These are phyloP conservation scores for Verruconis gallopava DNA, from an alignment of 2,329 filamentous ascomycete species.

Conservation along the genomic window DNA sequence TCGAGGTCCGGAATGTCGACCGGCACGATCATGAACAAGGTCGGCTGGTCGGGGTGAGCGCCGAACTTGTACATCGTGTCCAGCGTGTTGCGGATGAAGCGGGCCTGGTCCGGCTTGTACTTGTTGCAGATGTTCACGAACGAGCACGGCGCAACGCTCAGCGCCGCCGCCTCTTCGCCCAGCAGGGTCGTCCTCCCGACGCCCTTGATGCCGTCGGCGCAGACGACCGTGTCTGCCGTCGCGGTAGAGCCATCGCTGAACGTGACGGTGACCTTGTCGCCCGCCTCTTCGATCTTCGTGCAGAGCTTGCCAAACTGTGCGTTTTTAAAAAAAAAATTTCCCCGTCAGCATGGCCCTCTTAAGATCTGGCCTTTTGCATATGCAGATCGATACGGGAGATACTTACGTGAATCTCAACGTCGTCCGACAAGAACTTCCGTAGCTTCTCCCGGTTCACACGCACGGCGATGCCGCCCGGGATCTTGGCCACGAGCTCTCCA, in stretches of 20 bases:
- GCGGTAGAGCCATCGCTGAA: not conserved
- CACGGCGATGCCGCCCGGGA: constrained; percentile 2
- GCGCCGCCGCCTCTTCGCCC: not conserved
- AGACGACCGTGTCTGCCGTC: constrained; percentile 1
- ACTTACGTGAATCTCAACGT: constrained; percentile 2
- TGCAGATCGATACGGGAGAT: no score
- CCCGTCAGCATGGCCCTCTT: no score
- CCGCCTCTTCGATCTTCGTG: not conserved
- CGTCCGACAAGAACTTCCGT: not conserved
- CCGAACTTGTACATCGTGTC: constrained; percentile 2
- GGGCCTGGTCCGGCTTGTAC: constrained; percentile 5
- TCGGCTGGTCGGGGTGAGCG: constrained; percentile 4
- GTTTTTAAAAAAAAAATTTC: no score
- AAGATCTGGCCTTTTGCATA: no score
- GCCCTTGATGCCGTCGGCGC: constrained; percentile 3
- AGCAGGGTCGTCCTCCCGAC: not conserved
- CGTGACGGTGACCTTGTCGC: not conserved
- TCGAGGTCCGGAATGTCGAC: constrained; percentile 1
- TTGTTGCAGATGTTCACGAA: constrained; percentile 4
- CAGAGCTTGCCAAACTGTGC: not conserved
- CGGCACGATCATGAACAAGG: not conserved
- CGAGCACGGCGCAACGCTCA: not conserved
- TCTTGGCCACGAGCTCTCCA: constrained; percentile 10
- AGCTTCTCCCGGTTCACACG: not conserved
- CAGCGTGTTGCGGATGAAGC: not conserved